A percentile compares a stretch with the other conserved stretches of the same genome.
Evolutionary conservation across 805 yeast genomes (phyloP).

Genomic region (Zygotorulaspora chibaensis): DNA sequence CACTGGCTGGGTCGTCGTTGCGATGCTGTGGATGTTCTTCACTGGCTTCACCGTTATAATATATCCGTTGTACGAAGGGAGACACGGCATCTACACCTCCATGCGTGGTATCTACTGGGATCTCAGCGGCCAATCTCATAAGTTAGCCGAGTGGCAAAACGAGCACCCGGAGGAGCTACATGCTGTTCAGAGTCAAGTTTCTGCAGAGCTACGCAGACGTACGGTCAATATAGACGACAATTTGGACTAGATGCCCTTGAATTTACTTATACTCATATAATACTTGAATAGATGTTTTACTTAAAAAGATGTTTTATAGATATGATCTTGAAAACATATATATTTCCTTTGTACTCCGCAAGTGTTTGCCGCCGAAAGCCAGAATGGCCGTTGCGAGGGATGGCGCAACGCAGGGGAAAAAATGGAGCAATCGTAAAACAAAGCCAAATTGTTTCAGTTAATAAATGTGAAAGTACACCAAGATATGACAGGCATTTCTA

Average conservation of each 20-base stretch:
- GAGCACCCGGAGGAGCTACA: conserved; percentile 71
- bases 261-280: not conserved
- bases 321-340: no score
- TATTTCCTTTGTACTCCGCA: no score
- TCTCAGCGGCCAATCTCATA: conserved; percentile 65
- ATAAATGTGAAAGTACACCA: no score
- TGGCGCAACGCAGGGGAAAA: no score
- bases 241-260: not conserved
- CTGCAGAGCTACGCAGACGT: conserved; percentile 31
- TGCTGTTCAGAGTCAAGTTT: conserved; percentile 63
- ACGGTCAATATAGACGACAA: conserved; percentile 6
- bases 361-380: no score
- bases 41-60: conserved; percentile 59
- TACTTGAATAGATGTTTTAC: not conserved
- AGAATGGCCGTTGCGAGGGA: no score
- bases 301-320: no score
- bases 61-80: conserved; percentile 72
- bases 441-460: no score
- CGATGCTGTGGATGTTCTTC: conserved; percentile 75
- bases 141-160: conserved; percentile 71
- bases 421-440: no score
- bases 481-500: no score
- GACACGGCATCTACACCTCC: conserved; percentile 59
- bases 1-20: conserved; percentile 85
- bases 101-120: conserved; percentile 85